Percentiles rank a stretch among this genome's conserved stretches.
Evolutionary conservation across 441 rosid species (phyloP).

Genomic region (Hura crepitans): DNA sequence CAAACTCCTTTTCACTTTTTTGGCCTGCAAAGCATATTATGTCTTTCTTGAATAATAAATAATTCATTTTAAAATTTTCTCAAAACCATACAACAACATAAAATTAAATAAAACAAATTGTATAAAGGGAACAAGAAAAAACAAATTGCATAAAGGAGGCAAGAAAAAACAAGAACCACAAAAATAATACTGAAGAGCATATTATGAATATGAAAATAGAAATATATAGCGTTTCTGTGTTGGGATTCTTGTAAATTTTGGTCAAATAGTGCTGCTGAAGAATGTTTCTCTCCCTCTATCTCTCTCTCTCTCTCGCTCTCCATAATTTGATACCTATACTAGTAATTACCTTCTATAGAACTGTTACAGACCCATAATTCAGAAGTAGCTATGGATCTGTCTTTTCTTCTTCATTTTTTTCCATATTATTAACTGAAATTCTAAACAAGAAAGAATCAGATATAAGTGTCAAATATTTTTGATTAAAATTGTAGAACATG

Average conservation of each 20-base stretch:
- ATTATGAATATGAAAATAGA: not conserved
- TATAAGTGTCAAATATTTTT: not conserved
- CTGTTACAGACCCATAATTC: slow-evolving; percentile 1
- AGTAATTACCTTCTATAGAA: not conserved
- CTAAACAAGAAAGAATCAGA: not conserved
- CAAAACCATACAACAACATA: slow-evolving; percentile 11
- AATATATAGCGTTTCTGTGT: slow-evolving; percentile 4
- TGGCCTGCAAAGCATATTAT: slow-evolving; percentile 25
- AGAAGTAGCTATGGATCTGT: slow-evolving; percentile 12
- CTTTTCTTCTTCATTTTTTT: not conserved
- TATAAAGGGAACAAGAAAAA: slow-evolving; percentile 2
- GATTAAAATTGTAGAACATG: not conserved
- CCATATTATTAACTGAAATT: not conserved
- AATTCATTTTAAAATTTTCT: not conserved
- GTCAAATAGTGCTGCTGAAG: slow-evolving; percentile 22
- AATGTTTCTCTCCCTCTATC: slow-evolving; percentile 7
- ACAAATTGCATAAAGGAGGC: not conserved
- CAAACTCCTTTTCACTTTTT: slow-evolving; percentile 25
- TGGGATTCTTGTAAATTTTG: slow-evolving; percentile 23
- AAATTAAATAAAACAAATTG: not conserved
- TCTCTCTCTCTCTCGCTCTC: slow-evolving; percentile 16
- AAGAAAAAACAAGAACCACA: slow-evolving; percentile 1
- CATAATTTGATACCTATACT: not conserved
- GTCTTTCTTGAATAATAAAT: slow-evolving; percentile 23
- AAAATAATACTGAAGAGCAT: slow-evolving; percentile 5